Base-by-base conservation (phyloP, 805 yeast species). In the Suhomyces vadensis region DNA sequence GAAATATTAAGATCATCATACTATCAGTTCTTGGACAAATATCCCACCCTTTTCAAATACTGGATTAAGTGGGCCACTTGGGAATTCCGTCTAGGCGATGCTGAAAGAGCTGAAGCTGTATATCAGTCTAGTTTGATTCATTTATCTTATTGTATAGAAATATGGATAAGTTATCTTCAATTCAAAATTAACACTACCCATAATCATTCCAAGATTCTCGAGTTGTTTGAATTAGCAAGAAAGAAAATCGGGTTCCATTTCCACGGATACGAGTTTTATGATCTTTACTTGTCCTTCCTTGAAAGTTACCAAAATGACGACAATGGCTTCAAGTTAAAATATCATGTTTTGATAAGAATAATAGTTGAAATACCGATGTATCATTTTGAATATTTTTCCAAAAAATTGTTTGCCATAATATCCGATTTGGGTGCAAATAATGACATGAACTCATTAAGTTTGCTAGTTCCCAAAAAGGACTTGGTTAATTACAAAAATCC, bases 61-160 rank as follows among this genome's bases (percentile, higher is more conserved):
- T 82, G 87, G 87, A 61, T 78, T n/a, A 66, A 73, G 29, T 79
- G 64, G 55, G 83, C 85, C 0, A 54, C 60, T 3, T 64, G 74
- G 69, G 75, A 73, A 50, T 75, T 70, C 50, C 62, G 59, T 24
- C 55, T 78, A 23, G 81, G 80, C 1, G 54, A 67, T 39, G 67
- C 78, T 1, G 61, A 60, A 0, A 44, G 48, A 2, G 71, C 79
- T 2, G 57, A 58, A 19, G 20, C 37, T 2, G 31, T 44, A 3
- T 57, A 49, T 16, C 19, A 36, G 24, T 27, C 42, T 11, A 55
- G 58, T 5, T 46, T 83, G 25, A 46, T 49, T 2, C 50, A 63
- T 14, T 46, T 78, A 11, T 73, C 77, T 0, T 64, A 66, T 46
- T 79, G 81, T 3, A 55, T 77, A 5, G 60, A 75, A 2, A 50